Conservation (phyloP, 768 basidiomycete species). For the Postia placenta region DNA sequence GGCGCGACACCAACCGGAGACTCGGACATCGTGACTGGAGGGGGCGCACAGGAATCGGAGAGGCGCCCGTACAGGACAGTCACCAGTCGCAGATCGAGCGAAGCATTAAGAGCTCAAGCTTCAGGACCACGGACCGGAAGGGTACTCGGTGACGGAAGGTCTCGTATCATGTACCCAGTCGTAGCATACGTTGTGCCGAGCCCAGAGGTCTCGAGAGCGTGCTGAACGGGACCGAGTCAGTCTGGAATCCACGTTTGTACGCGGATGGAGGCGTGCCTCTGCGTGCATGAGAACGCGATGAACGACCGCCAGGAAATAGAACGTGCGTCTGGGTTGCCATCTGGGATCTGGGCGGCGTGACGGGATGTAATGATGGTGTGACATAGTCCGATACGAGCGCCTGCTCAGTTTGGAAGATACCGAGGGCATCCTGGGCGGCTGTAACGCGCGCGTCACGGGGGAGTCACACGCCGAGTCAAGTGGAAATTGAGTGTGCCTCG, state of each 20-base stretch:
- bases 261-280: no score
- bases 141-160: not conserved
- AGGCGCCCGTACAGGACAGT: not conserved
- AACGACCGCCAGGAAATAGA: not conserved
- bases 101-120: not conserved
- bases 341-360: not conserved
- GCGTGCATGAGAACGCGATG: not conserved
- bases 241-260: constrained; percentile 3
- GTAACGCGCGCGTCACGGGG: not conserved
- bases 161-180: not conserved
- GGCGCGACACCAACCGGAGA: not conserved
- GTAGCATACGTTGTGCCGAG: not conserved
- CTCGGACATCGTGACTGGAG: not conserved
- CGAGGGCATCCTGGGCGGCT: not conserved
- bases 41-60: not conserved
- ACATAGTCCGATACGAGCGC: not conserved
- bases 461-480: constrained; percentile 3
- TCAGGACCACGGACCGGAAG: not conserved
- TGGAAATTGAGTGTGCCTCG: constrained; percentile 1
- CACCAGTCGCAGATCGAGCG: not conserved
- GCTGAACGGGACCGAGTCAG: not conserved
- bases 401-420: not conserved
- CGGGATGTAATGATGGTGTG: not conserved
- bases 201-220: not conserved
- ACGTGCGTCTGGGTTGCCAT: constrained; percentile 2